Evolutionary conservation across 2,329 filamentous ascomycete species (phyloP), one percentile per base, ranked within the genome.

Genomic region (Fusarium sp.): DNA sequence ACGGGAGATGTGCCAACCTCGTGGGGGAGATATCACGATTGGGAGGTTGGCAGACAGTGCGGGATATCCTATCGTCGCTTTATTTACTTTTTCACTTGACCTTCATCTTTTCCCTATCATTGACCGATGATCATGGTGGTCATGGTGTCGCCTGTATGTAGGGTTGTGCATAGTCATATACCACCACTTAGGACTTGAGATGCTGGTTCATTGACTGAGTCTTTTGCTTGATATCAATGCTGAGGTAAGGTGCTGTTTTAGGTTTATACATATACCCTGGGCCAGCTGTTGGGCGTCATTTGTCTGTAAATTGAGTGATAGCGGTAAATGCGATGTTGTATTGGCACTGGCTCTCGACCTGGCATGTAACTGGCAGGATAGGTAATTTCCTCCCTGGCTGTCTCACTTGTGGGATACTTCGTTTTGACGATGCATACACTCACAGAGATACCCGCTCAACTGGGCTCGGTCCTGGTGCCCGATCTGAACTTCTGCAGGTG

Each of bases 91-190:
- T 72, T 77, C 70, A 68, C 73, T 76, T 75, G 75, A 69, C 77
- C 55, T 73, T 74, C 74, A 39, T 72, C 71, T 78, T 73, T 68
- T 73, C 67, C 75, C 52, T 58, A 52, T 65, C 68, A 64, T 71
- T 66, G 65, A 74, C 69, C 70, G 54, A 58, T 70, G 69, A 58
- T 58, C 52, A 74, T 72, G 73, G 67, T 72, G 72, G 64, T 70
- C 55, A 58, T 54, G 51, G 76, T 73, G 72, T 63, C 68, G 66
- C 55, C 63, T 78, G 79, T 80, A 80, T 77, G 77, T 79, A 81
- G 70, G 74, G 78, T 78, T 78, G 75, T 72, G 73, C 64, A 77
- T 78, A 78, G 77, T 79, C 78, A 77, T 77, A 68, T 62, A 78
- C 73, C 65, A 74, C 70, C 71, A 77, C 57, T 68, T 73, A 62